These are phyloP conservation scores for Hericium erinaceus DNA, from an alignment of 768 basidiomycete species.

Conservation along the genomic window DNA sequence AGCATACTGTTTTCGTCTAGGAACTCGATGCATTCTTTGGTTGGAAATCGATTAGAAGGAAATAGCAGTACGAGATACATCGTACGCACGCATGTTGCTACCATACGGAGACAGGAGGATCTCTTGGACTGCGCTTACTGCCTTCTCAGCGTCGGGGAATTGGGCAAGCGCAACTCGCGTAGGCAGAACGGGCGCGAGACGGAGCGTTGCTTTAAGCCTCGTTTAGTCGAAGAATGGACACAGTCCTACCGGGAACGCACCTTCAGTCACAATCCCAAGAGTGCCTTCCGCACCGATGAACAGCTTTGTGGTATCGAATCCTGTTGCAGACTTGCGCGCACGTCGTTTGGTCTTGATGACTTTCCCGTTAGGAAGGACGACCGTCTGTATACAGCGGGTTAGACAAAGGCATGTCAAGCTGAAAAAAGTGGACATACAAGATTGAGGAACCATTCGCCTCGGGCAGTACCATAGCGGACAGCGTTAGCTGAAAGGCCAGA, in stretches of 20 bases:
- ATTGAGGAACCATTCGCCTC: slow-evolving; percentile 82
- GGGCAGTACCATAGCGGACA: slow-evolving; percentile 81
- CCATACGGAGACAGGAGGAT: slow-evolving; percentile 64
- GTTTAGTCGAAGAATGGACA: not conserved
- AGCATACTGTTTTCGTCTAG: slow-evolving; percentile 63
- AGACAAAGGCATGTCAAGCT: not conserved
- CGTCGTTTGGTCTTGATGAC: slow-evolving; percentile 79
- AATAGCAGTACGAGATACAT: not conserved
- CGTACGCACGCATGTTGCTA: slow-evolving; percentile 58
- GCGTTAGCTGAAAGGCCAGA: slow-evolving; percentile 48
- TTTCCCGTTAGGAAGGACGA: slow-evolving; percentile 76
- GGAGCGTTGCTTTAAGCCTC: slow-evolving; percentile 53
- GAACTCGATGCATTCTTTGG: slow-evolving; percentile 83
- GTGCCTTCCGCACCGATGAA: slow-evolving; percentile 91
- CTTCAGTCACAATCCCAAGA: slow-evolving; percentile 83
- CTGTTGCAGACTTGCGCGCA: slow-evolving; percentile 78
- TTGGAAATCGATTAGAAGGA: slow-evolving; percentile 1
- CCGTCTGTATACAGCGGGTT: slow-evolving; percentile 41
- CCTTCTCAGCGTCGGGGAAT: slow-evolving; percentile 70
- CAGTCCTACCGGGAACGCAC: slow-evolving; percentile 21
- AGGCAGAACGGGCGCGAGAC: slow-evolving; percentile 72
- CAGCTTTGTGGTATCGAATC: slow-evolving; percentile 79
- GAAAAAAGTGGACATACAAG: slow-evolving; percentile 30
- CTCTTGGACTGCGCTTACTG: slow-evolving; percentile 75
- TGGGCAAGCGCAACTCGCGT: slow-evolving; percentile 84